Evolutionary conservation across 192 early-diverging fungal genomes (phyloP), one percentile per base, ranked within the genome.

Genomic region (Paraglomus occultum): DNA sequence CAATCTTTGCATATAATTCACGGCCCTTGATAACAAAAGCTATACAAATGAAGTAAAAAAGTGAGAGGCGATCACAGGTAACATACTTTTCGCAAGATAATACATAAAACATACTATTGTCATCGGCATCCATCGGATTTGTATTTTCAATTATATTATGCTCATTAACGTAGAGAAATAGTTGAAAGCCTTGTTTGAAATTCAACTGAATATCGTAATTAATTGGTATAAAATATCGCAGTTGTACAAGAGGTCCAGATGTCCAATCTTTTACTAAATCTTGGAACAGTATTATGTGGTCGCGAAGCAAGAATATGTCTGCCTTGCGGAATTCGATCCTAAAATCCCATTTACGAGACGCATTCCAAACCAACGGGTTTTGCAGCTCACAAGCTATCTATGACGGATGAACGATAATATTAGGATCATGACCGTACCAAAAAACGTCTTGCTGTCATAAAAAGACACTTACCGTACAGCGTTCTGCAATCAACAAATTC

Each of bases 81-180:
- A 8, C 31, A 31, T n/a, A 46, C 63, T 52, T 48, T 52, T 9
- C 42, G 58, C 11, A 20, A 51, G 3, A 17, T 49, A 11, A 73
- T 52, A 7, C 48, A 14, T 31, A 71, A 42, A 61, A 58, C 78
- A 20, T 82, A 90, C 90, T 79, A 71, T 93, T 93, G 50, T 93
- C 90, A 42, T 87, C 83, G 8, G 80, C 70, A 31, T 88, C 86
- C 18, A 81, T 88, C 12, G 88, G 88, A 67, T 86, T 78, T 15
- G 88, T 87, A 67, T 86, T 78, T 69, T 89, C 82, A 63, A 93
- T 90, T 8, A 94, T 85, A 71, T 94, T 92, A 61, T 87, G 79
- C 51, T 90, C 87, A 71, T 94, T 94, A 17, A 86, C 81, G 72
- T 85, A 91, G 5, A 90, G 76, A 61, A 80, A 85, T 8, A 91